These are phyloP conservation scores for Globisporangium cylindrosporum DNA, from an alignment of 352 stramenopile species.

Conservation along the genomic window DNA sequence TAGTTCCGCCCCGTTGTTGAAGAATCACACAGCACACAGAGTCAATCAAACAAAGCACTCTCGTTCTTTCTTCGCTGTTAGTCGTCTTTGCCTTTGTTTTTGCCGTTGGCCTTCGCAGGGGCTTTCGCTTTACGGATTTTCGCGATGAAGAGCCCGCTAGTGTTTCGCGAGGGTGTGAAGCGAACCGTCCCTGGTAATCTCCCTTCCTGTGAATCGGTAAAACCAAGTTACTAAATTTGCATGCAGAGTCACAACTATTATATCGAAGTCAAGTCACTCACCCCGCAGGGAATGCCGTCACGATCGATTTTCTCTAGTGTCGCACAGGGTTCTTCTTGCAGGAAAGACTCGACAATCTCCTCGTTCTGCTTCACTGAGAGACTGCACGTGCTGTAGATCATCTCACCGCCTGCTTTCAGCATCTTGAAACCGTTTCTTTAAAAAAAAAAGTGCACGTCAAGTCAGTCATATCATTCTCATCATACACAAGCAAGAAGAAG, in stretches of 20 bases:
- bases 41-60: neutral
- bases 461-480: neutral
- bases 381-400: slow-evolving; percentile 97
- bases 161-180: slow-evolving; percentile 69
- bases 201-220: slow-evolving; percentile 32
- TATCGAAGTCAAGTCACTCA: slow-evolving; percentile 14
- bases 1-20: neutral
- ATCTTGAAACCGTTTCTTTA: slow-evolving; percentile 84
- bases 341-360: slow-evolving; percentile 82
- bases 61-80: neutral
- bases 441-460: neutral
- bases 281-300: slow-evolving; percentile 48
- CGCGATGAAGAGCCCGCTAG: slow-evolving; percentile 74
- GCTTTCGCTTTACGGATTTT: slow-evolving; percentile 38
- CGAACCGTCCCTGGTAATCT: slow-evolving; percentile 48
- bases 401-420: slow-evolving; percentile 79
- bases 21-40: neutral
- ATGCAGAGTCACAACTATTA: neutral
- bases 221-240: neutral
- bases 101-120: neutral
- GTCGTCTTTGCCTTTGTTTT: neutral
- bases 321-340: slow-evolving; percentile 45
- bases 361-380: slow-evolving; percentile 93
- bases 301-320: slow-evolving; percentile 35
- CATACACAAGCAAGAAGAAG: neutral